Evolutionary conservation across 768 basidiomycete genomes (phyloP), one percentile per base, ranked within the genome.

Genomic region (Suillus placidus): DNA sequence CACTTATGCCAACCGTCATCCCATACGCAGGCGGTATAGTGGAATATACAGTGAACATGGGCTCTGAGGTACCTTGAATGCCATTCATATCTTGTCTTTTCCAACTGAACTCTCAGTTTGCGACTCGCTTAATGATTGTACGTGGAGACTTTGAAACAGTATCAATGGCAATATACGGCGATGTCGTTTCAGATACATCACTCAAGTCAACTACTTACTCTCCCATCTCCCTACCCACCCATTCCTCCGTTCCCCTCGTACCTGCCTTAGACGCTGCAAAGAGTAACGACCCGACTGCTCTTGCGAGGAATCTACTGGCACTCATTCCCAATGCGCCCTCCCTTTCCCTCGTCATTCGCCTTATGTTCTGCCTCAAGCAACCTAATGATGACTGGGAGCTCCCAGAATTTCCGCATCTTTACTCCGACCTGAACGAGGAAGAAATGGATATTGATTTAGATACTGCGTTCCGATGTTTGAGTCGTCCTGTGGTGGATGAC

Each of bases 281-380:
- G 67, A 79, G 81, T 34, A 67, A 77, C 1, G 88, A 91, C 70
- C 91, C 92, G 0, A 87, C 85, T 9, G 71, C 66, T 34, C 79
- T 93, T 30, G 91, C 91, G 2, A 83, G 82, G 63, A 81, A 87
- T 63, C 78, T 94, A 13, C 81, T 93, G 30, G 71, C 80, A 6
- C 77, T 90, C 34, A 85, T 91, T 20, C 86, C 88, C 12, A 80
- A 87, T 51, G 78, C 88, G 0, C 89, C 91, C 1, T 81, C 87
- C 1, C 82, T 93, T 6, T 79, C 85, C 7, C 83, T 92, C 16
- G 82, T 90, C 58, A 83, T 90, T 45, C 84, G 89, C 34, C 80
- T 93, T 30, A 89, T 93, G 84, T 90, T 93, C 70, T 92, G 91
- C 72, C 79, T 94, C 57, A 93, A 93, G 71, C 90, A 90, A 0